phyloP scores from a whole-genome alignment of 2,329 filamentous ascomycete species.

The Aspergillus brasiliensis region DNA sequence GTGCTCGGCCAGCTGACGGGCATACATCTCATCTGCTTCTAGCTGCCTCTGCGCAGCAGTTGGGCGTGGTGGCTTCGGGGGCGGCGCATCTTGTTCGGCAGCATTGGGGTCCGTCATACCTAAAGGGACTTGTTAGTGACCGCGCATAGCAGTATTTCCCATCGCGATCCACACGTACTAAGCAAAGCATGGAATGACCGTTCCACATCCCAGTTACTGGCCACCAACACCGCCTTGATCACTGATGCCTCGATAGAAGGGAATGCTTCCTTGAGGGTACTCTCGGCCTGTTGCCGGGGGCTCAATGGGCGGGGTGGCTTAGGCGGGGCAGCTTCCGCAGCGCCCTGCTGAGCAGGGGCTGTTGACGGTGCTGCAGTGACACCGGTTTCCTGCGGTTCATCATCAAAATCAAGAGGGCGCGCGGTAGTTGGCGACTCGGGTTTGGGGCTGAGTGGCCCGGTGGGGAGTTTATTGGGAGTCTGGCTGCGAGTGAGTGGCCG shows the following conservation, averaged over 20 bases:
- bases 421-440: slow-evolving; percentile 59
- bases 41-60: slow-evolving; percentile 73
- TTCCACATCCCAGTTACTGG: slow-evolving; percentile 85
- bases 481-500: slow-evolving; percentile 27
- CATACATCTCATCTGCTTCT: slow-evolving; percentile 87
- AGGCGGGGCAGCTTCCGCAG: slow-evolving; percentile 58
- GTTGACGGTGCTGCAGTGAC: slow-evolving; percentile 29
- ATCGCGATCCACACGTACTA: slow-evolving; percentile 53
- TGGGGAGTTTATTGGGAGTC: slow-evolving; percentile 39
- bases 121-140: slow-evolving; percentile 32
- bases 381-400: slow-evolving; percentile 53
- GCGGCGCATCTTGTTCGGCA: slow-evolving; percentile 62
- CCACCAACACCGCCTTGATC: slow-evolving; percentile 82
- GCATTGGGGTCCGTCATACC: slow-evolving; percentile 81
- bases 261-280: slow-evolving; percentile 91
- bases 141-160: neutral
- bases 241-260: slow-evolving; percentile 77
- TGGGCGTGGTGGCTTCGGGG: slow-evolving; percentile 79
- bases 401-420: slow-evolving; percentile 59
- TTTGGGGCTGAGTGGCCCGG: slow-evolving; percentile 36
- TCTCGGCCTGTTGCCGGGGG: slow-evolving; percentile 80
- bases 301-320: slow-evolving; percentile 84
- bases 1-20: slow-evolving; percentile 88
- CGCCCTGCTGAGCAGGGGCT: slow-evolving; percentile 30
- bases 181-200: slow-evolving; percentile 94